phyloP scores from a whole-genome alignment of 129 eudicot species.

The Dittrichia graveolens region DNA sequence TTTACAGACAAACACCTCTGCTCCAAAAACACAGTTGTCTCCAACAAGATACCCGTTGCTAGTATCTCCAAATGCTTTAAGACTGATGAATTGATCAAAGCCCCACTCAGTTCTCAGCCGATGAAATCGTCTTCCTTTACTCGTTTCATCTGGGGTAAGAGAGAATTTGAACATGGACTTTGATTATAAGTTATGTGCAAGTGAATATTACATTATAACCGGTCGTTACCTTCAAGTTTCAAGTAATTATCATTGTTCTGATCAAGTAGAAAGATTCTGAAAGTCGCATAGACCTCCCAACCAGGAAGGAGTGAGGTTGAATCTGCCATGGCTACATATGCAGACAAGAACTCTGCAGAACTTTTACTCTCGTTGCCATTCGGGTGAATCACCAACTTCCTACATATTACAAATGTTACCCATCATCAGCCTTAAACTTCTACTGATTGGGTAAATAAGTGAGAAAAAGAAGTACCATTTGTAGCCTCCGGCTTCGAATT shows the following conservation, averaged over 20 bases:
- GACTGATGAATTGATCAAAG: constrained; percentile 53
- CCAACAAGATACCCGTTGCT: constrained; percentile 52
- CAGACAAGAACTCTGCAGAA: constrained; percentile 46
- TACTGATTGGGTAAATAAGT: neutral
- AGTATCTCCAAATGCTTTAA: constrained; percentile 39
- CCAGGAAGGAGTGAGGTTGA: constrained; percentile 40
- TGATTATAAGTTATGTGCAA: constrained; percentile 10
- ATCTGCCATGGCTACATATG: constrained; percentile 47
- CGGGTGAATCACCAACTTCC: constrained; percentile 62
- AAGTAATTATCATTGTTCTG: constrained; percentile 56
- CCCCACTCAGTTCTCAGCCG: constrained; percentile 57
- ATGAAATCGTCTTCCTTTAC: constrained; percentile 56
- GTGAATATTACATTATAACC: neutral
- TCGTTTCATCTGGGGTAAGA: constrained; percentile 32
- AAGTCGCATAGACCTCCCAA: constrained; percentile 57
- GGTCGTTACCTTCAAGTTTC: constrained; percentile 49
- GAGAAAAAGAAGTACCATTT: constrained; percentile 47
- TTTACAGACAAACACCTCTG: constrained; percentile 53
- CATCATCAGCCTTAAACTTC: too few species aligned
- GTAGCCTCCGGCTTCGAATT: constrained; percentile 72
- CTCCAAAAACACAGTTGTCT: constrained; percentile 65
- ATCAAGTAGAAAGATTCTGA: constrained; percentile 58
- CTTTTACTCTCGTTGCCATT: constrained; percentile 60
- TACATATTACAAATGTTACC: constrained; percentile 22
- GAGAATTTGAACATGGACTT: neutral